Percentiles rank a stretch among this genome's conserved stretches.
Conservation (phyloP, 1,284 basidiomycete species). For the Fistulina hepatica region DNA sequence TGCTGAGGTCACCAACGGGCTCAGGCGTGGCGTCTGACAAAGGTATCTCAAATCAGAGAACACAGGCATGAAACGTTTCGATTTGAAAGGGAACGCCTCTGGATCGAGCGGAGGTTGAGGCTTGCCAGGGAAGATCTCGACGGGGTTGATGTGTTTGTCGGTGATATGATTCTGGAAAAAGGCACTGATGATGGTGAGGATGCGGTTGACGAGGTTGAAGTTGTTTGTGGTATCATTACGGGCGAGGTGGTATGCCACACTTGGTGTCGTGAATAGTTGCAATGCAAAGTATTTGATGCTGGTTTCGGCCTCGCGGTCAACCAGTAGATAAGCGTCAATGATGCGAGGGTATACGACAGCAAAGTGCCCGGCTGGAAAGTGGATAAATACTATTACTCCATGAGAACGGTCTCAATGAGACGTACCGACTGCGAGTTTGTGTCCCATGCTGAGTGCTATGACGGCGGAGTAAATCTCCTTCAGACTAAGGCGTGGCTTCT, state of each 20-base stretch:
- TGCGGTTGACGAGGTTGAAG: slow-evolving; percentile 62
- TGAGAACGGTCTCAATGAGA: slow-evolving; percentile 12
- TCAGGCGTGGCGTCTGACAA: slow-evolving; percentile 66
- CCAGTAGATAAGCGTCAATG: slow-evolving; percentile 82
- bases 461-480: slow-evolving; percentile 79
- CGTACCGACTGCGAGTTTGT: slow-evolving; percentile 70
- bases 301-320: slow-evolving; percentile 87
- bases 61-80: slow-evolving; percentile 87
- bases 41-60: slow-evolving; percentile 76
- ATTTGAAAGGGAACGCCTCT: slow-evolving; percentile 79
- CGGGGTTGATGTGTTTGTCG: slow-evolving; percentile 55
- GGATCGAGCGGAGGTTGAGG: slow-evolving; percentile 49
- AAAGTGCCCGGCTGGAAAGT: slow-evolving; percentile 62
- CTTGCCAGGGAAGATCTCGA: slow-evolving; percentile 29
- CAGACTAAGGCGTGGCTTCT: slow-evolving; percentile 66
- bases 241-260: slow-evolving; percentile 70
- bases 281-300: slow-evolving; percentile 88
- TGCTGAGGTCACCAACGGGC: too few species aligned
- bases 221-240: too few species aligned
- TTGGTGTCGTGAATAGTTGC: slow-evolving; percentile 84
- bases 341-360: slow-evolving; percentile 78
- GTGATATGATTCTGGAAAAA: slow-evolving; percentile 84
- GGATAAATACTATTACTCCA: slow-evolving; percentile 6
- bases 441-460: slow-evolving; percentile 60
- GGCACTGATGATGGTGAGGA: slow-evolving; percentile 72